Evolutionary conservation across 805 yeast species (phyloP).

Genomic region (Wickerhamomyces strasburgensis): DNA sequence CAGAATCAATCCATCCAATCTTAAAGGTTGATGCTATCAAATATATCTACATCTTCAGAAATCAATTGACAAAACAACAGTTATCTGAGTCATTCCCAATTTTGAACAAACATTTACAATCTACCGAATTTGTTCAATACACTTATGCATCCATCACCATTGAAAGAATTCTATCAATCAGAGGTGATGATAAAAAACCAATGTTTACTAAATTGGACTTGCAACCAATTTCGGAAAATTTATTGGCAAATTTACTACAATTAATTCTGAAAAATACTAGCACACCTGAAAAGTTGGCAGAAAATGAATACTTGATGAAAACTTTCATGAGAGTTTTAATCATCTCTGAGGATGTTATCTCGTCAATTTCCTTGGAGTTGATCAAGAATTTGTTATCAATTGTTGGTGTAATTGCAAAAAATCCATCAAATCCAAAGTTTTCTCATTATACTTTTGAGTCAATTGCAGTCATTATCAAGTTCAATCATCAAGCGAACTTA

Average conservation of each 20-base stretch:
- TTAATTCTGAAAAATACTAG: constrained; percentile 54
- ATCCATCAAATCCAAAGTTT: constrained; percentile 94
- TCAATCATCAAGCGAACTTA: constrained; percentile 31
- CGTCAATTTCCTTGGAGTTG: constrained; percentile 38
- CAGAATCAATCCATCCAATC: constrained; percentile 59
- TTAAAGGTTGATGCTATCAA: constrained; percentile 89
- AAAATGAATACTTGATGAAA: constrained; percentile 90
- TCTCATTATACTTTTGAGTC: constrained; percentile 89
- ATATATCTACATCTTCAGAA: constrained; percentile 83
- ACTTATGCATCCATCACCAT: constrained; percentile 92
- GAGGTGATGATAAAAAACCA: constrained; percentile 48
- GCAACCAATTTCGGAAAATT: constrained; percentile 51
- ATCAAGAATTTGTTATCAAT: constrained; percentile 67
- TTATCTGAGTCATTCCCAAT: constrained; percentile 74
- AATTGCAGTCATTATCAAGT: constrained; percentile 69
- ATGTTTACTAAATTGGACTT: constrained; percentile 74
- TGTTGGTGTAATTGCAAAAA: constrained; percentile 65
- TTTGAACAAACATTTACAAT: constrained; percentile 62
- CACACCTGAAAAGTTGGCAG: constrained; percentile 88
- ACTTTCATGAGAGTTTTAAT: constrained; percentile 78
- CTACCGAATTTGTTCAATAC: constrained; percentile 72
- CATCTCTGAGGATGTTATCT: constrained; percentile 64
- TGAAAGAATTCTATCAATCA: constrained; percentile 79
- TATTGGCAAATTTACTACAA: constrained; percentile 61
- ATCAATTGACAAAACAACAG: constrained; percentile 86